These are phyloP conservation scores for Chlamydomonas applanata DNA, from an alignment of 139 green algal genomes.

Conservation along the genomic window DNA sequence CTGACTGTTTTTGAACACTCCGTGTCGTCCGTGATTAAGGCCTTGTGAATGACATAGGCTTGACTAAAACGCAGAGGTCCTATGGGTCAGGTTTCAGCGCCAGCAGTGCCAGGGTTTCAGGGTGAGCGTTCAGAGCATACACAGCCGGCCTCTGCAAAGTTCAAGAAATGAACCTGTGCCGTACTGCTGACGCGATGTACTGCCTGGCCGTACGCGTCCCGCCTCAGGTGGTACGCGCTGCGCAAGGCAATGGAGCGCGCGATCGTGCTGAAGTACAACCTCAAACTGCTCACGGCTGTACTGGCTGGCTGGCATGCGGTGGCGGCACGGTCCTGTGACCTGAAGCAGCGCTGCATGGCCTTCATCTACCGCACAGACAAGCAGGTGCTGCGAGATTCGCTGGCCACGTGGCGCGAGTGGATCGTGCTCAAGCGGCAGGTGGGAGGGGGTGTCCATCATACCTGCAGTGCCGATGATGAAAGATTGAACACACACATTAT, in stretches of 20 bases:
- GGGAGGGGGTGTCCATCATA: no score
- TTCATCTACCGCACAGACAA: neutral
- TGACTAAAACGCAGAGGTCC: no score
- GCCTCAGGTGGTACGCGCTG: constrained; percentile 6
- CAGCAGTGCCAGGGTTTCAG: no score
- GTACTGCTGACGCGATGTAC: no score
- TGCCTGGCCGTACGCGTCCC: no score
- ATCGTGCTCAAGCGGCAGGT: constrained; percentile 9
- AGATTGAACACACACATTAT: no score
- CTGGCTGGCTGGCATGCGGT: neutral
- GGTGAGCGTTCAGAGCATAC: no score
- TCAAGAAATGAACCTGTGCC: no score
- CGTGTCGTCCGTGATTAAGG: neutral
- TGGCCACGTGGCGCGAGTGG: constrained; percentile 8
- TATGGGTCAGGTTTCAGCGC: no score
- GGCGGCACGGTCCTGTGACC: neutral
- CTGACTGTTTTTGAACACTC: neutral
- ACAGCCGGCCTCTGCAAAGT: no score
- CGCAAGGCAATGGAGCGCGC: neutral
- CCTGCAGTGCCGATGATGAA: no score
- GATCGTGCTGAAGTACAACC: neutral
- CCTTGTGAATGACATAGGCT: no score
- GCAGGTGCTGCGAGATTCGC: neutral
- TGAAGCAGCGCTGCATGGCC: neutral
- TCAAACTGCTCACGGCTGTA: neutral